Evolutionary conservation across 345 rosid species (phyloP).

Genomic region (Rhodomyrtus tomentosa): DNA sequence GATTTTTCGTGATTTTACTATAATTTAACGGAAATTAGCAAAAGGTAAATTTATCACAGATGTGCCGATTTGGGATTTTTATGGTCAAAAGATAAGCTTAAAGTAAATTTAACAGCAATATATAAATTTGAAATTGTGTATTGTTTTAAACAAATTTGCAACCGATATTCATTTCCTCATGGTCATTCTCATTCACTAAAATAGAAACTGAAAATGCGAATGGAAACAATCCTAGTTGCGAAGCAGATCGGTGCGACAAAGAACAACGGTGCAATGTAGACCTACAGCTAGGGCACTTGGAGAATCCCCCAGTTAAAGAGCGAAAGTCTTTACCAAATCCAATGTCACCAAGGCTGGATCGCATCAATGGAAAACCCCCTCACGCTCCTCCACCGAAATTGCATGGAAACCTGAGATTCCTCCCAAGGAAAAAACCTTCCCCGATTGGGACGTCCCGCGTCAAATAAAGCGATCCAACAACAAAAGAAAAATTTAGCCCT

Average conservation of each 20-base stretch:
- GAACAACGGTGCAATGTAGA: neutral
- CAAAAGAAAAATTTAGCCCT: neutral
- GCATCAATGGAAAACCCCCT: neutral
- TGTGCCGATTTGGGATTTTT: too few species aligned
- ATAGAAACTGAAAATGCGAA: neutral
- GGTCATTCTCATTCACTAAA: neutral
- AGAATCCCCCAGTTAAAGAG: neutral
- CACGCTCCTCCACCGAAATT: neutral
- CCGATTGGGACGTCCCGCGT: neutral
- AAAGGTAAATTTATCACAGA: too few species aligned
- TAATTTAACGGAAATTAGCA: too few species aligned
- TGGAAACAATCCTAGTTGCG: neutral
- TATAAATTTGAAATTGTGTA: too few species aligned
- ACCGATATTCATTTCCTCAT: neutral
- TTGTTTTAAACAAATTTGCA: neutral
- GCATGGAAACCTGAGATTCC: neutral
- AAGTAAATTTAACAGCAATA: too few species aligned
- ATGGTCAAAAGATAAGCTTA: too few species aligned
- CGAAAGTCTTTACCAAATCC: neutral
- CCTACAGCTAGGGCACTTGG: neutral
- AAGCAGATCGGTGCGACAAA: neutral
- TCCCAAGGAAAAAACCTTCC: neutral
- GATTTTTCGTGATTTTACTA: too few species aligned
- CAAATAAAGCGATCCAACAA: neutral
- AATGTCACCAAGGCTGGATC: neutral